Conservation (phyloP, 1,284 basidiomycete genomes). For the Singerocomus inundabilis region DNA sequence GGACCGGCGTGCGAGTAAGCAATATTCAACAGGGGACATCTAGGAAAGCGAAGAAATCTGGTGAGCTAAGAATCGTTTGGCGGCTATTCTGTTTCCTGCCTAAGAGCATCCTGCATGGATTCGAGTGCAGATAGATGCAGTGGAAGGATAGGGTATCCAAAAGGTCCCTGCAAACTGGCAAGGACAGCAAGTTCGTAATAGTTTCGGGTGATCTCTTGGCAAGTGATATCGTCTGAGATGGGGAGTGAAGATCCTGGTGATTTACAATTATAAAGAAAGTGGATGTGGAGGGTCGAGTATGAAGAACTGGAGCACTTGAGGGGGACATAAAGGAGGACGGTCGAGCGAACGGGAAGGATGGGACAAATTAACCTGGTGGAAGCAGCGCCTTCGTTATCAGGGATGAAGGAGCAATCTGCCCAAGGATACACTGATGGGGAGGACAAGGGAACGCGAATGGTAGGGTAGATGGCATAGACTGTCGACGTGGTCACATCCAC, state of each 20-base stretch:
- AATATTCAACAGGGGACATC: conserved; percentile 10
- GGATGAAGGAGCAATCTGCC: conserved; percentile 25
- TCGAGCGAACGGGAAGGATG: conserved; percentile 53
- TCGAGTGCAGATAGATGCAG: conserved; percentile 69
- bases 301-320: conserved; percentile 18
- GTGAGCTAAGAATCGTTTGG: not conserved
- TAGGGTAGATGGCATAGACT: conserved; percentile 51
- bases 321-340: conserved; percentile 56
- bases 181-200: conserved; percentile 67
- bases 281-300: conserved; percentile 53
- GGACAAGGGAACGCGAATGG: conserved; percentile 39
- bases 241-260: conserved; percentile 41
- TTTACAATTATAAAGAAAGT: conserved; percentile 52
- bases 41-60: conserved; percentile 7
- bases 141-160: conserved; percentile 51
- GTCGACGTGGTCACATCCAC: conserved; percentile 45
- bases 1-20: conserved; percentile 14
- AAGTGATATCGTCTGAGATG: conserved; percentile 39
- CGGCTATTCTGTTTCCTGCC: conserved; percentile 27
- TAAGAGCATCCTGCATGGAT: conserved; percentile 47
- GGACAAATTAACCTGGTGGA: conserved; percentile 35
- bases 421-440: conserved; percentile 29
- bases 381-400: conserved; percentile 32
- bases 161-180: conserved; percentile 48
- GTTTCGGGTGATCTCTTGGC: conserved; percentile 61